A percentile compares a stretch with the other conserved stretches of the same genome.
Evolutionary conservation across 2,329 filamentous ascomycete genomes (phyloP).

Genomic region (Nemania bipapillata): DNA sequence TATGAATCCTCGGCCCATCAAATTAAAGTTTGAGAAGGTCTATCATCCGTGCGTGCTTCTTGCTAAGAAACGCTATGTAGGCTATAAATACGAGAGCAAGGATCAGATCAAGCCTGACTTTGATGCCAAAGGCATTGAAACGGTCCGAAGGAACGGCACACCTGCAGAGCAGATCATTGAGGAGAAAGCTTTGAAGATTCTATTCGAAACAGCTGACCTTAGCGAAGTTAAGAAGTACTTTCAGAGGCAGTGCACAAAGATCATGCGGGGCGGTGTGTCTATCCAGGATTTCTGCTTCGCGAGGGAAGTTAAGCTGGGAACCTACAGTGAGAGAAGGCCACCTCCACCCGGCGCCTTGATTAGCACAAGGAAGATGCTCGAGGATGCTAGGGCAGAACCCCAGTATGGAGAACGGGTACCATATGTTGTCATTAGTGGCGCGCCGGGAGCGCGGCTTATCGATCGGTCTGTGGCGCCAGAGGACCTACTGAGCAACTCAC

Average conservation of each 20-base stretch:
- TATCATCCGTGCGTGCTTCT: constrained; percentile 94
- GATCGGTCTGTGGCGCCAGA: constrained; percentile 93
- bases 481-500: constrained; percentile 77
- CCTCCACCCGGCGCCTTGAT: constrained; percentile 90
- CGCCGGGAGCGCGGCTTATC: constrained; percentile 83
- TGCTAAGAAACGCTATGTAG: constrained; percentile 97
- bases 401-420: constrained; percentile 96
- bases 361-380: constrained; percentile 84
- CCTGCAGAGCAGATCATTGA: constrained; percentile 97
- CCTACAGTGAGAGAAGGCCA: constrained; percentile 82
- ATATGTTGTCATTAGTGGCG: constrained; percentile 91
- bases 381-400: constrained; percentile 85
- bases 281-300: constrained; percentile 98
- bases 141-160: constrained; percentile 91
- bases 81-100: constrained; percentile 90
- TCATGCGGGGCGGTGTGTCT: constrained; percentile 87
- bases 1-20: constrained; percentile 89
- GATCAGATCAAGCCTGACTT: constrained; percentile 84
- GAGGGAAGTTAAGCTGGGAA: constrained; percentile 87
- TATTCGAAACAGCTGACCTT: constrained; percentile 90
- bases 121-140: constrained; percentile 98
- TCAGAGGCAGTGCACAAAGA: constrained; percentile 87
- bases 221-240: constrained; percentile 91
- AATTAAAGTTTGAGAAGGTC: constrained; percentile 98
- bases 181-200: constrained; percentile 85